A percentile compares a stretch with the other conserved stretches of the same genome.
Evolutionary conservation across 352 stramenopile genomes (phyloP).

Genomic region (Pythium vanterpoolii): DNA sequence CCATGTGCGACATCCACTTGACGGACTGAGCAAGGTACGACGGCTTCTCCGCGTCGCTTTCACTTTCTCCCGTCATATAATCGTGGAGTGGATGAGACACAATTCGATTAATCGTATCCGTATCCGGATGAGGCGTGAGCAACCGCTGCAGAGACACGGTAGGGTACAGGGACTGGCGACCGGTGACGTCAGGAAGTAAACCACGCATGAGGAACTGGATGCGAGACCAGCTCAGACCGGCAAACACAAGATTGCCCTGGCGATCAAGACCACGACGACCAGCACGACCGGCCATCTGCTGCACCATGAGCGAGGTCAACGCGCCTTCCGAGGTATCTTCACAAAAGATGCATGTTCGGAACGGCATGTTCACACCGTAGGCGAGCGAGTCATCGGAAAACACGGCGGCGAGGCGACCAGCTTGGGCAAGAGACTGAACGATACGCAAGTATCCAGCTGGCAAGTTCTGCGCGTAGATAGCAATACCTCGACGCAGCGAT

Average conservation of each 20-base stretch:
- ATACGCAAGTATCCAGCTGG: conserved; percentile 94
- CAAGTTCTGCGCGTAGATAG: conserved; percentile 98
- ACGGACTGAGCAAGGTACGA: conserved; percentile 88
- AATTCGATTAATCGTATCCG: conserved; percentile 88
- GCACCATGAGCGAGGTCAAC: conserved; percentile 96
- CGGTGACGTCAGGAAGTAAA: conserved; percentile 92
- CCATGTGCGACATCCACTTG: conserved; percentile 90
- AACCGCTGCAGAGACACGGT: conserved; percentile 91
- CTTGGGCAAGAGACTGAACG: conserved; percentile 95
- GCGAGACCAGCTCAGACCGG: conserved; percentile 92
- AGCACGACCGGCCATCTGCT: conserved; percentile 98
- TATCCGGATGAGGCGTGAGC: conserved; percentile 89
- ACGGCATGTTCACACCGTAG: conserved; percentile 99
- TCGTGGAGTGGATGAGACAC: conserved; percentile 77
- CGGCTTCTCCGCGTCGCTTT: conserved; percentile 22
- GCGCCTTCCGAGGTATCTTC: conserved; percentile 93
- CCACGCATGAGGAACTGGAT: conserved; percentile 97
- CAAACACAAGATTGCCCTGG: conserved; percentile 97
- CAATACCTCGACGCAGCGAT: conserved; percentile 95
- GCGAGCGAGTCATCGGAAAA: conserved; percentile 98
- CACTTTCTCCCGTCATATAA: conserved; percentile 50
- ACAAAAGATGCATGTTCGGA: conserved; percentile 98
- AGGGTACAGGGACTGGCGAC: conserved; percentile 90
- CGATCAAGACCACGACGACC: conserved; percentile 97
- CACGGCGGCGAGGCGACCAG: conserved; percentile 96